Conservation (phyloP, 768 basidiomycete species). For the Kwoniella pini region DNA sequence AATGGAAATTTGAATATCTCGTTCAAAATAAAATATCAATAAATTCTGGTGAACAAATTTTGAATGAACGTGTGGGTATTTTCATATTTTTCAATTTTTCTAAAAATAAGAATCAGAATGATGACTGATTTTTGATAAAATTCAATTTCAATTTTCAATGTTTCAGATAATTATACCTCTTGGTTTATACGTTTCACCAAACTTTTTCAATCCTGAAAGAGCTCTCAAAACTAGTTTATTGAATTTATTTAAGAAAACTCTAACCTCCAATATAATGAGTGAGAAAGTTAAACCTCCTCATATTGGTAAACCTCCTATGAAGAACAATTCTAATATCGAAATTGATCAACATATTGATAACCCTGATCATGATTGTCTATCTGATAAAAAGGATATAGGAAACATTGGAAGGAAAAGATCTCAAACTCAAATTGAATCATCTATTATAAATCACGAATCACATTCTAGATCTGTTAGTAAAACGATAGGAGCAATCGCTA, state of each 20-base stretch:
- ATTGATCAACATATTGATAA: too few species aligned
- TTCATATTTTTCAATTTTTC: too few species aligned
- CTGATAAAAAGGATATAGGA: neutral
- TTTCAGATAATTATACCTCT: conserved; percentile 26
- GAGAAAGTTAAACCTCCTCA: conserved; percentile 29
- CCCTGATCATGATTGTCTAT: neutral
- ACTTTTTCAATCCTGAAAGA: conserved; percentile 25
- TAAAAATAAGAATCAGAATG: too few species aligned
- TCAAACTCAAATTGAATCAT: conserved; percentile 1
- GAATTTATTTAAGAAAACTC: conserved; percentile 32
- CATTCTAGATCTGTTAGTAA: conserved; percentile 21
- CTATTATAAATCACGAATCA: neutral
- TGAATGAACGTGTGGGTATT: conserved; percentile 65
- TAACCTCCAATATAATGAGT: conserved; percentile 29
- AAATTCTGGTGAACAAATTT: conserved; percentile 58
- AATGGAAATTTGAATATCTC: conserved; percentile 78
- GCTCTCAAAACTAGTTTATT: conserved; percentile 23
- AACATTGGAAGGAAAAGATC: neutral
- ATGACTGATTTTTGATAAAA: too few species aligned
- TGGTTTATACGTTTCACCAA: conserved; percentile 22
- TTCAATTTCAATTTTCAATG: too few species aligned
- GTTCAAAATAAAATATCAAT: conserved; percentile 65
- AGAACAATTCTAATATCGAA: neutral
- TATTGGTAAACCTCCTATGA: conserved; percentile 24
- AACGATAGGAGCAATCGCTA: conserved; percentile 25